Evolutionary conservation across 192 early-diverging fungal genomes (phyloP), one percentile per base, ranked within the genome.

Genomic region (Paraglomus brasilianum): DNA sequence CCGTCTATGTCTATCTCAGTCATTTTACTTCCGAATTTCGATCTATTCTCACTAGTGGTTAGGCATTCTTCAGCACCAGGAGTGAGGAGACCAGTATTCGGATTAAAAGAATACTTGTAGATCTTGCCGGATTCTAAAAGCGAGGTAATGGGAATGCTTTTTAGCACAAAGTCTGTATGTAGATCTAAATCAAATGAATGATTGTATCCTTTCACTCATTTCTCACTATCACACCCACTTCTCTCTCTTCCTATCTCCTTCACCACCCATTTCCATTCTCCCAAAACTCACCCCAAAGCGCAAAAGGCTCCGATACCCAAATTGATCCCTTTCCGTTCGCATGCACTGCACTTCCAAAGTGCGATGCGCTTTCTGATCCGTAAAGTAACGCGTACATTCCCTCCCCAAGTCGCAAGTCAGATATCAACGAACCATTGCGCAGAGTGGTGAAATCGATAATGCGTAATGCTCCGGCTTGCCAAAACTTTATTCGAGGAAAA

Each of bases 1-100:
- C 84, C 87, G 76, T 83, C 71, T 73, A 93, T 93, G 60, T 94
- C 87, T 24, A 49, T 50, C n/a, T 50, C 50, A 39, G 47, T 17
- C 7, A 66, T 51, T n/a, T 66, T 50, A 40, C 21, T 48, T 50
- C 63, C 63, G 50, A 66, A 66, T 39, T 39, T 66, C 19, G 48
- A 14, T 66, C 39, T 22, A 19, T 17, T 11, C 50, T 48, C 24
- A 40, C 46, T 21, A n/a, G 46, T 38, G 17, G 14, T 38, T 21
- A 66, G 36, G 22, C 63, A 66, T 50, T 2, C 14, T 10, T 51
- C 47, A 15, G 63, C 47, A 48, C 17, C 17, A 48, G 11, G 11
- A 48, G 1, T 17, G 17, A 15, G 11, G 47, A 15, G 17, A 48
- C 11, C 11, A 15, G 17, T 15, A 15, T 13, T 15, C 17, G 1